These are phyloP conservation scores for Cardamine chenopodiifolia DNA, from an alignment of 345 rosid genomes.

Conservation along the genomic window DNA sequence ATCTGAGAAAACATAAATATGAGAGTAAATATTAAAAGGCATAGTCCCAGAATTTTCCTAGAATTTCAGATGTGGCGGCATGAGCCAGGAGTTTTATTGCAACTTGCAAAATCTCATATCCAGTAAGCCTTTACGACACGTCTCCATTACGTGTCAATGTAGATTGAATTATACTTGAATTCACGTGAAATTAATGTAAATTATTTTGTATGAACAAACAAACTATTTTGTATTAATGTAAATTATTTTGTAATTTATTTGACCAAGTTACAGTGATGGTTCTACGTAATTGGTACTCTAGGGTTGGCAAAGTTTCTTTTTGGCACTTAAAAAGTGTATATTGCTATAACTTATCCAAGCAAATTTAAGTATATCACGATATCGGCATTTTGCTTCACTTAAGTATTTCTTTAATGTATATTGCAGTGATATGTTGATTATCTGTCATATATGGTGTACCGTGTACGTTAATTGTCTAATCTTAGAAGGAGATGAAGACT, in stretches of 20 bases:
- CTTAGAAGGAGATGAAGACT: not conserved
- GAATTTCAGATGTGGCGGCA: constrained; percentile 37
- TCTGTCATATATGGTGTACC: not conserved
- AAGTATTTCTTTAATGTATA: not conserved
- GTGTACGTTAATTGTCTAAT: not conserved
- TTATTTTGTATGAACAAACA: not conserved
- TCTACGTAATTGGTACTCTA: not conserved
- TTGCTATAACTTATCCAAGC: no score
- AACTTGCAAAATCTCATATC: constrained; percentile 24
- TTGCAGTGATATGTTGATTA: not conserved
- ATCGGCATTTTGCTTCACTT: not conserved
- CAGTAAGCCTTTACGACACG: constrained; percentile 39
- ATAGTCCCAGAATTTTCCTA: constrained; percentile 37
- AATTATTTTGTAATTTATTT: not conserved
- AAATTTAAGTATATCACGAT: not conserved
- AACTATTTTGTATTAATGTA: not conserved
- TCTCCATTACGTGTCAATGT: constrained; percentile 34
- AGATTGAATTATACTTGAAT: constrained; percentile 4
- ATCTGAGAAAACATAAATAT: not conserved
- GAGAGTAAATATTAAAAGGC: constrained; percentile 11
- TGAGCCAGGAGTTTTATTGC: constrained; percentile 18
- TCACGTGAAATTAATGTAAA: not conserved
- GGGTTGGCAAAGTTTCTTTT: not conserved
- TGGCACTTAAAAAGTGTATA: not conserved
- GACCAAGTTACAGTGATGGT: not conserved